Evolutionary conservation across 768 basidiomycete species (phyloP).

Genomic region (Tylopilus felleus): DNA sequence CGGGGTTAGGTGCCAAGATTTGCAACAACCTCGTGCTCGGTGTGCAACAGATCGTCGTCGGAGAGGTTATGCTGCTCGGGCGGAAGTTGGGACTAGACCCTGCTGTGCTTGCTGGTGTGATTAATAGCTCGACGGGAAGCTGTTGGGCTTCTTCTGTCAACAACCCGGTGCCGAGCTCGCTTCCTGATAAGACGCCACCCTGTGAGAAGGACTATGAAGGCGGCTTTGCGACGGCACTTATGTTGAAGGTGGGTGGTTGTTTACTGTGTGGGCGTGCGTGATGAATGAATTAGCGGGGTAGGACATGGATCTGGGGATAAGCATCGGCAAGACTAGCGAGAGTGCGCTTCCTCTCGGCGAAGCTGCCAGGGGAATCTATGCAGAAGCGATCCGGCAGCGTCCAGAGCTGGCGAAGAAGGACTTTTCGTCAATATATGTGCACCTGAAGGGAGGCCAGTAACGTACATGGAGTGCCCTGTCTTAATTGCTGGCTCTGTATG

Average conservation of each 20-base stretch:
- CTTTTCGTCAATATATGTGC: conserved; percentile 78
- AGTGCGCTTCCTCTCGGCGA: conserved; percentile 64
- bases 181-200: conserved; percentile 71
- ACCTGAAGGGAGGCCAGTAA: conserved; percentile 38
- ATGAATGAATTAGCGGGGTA: conserved; percentile 29
- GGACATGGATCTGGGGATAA: conserved; percentile 83
- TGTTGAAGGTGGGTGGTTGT: conserved; percentile 64
- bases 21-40: conserved; percentile 83
- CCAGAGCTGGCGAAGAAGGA: conserved; percentile 68
- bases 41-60: conserved; percentile 78
- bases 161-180: conserved; percentile 78
- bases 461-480: too few relatives aligned
- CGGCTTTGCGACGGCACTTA: conserved; percentile 78
- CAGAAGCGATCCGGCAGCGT: conserved; percentile 45
- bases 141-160: conserved; percentile 86
- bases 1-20: conserved; percentile 85
- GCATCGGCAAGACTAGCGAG: conserved; percentile 49
- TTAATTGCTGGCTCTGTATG: not conserved
- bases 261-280: not conserved
- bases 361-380: conserved; percentile 63
- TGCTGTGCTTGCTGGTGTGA: conserved; percentile 70
- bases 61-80: conserved; percentile 90
- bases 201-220: conserved; percentile 82
- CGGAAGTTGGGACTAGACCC: conserved; percentile 78
- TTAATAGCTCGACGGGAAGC: conserved; percentile 80